Evolutionary conservation across 768 basidiomycete genomes (phyloP), one percentile per base, ranked within the genome.

Genomic region (Boletus sp.): DNA sequence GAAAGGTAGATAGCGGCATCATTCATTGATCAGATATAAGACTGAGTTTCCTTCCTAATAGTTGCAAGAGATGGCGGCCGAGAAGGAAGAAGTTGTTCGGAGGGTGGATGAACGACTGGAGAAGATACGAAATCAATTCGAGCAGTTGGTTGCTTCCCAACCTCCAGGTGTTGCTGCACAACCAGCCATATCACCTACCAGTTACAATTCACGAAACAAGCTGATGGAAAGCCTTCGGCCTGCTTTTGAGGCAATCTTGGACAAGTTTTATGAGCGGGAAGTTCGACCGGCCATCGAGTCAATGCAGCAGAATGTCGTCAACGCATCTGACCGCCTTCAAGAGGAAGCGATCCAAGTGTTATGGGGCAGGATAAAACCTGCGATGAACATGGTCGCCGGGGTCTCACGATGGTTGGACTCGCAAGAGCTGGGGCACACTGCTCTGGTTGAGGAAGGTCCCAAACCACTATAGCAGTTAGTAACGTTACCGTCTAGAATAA

Each of bases 381-480:
- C 70, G 4, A 69, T 70, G 69, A 67, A 67, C 37, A 62, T 69
- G 62, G 69, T 71, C 3, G 62, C 66, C 3, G 69, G 63, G 12
- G 69, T 70, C 47, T 71, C 67, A 20, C 59, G 52, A 45, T 70
- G 69, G 69, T 53, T 70, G 15, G 69, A 70, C 52, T 71, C 70
- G 9, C 67, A 71, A 20, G 66, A 66, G 40, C 66, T 71, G 3
- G 28, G 15, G 12, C 52, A 36, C 40, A 66, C 66, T 17, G 68
- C 70, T 20, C 64, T 63, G 7, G 52, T 51, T 18, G 58, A 60
- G 9, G 51, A 28, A 20, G 49, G 49, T n/a, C 12, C 48, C 14
- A 20, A n/a, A n/a, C n/a, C n/a, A n/a, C n/a, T 29, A 11, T 30
- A n/a, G 29, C 29, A 30, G 28, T 20, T 2, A 7, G 3, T 42